Base-by-base conservation (phyloP, 2,329 filamentous ascomycete species). In the Helotiales sp. region DNA sequence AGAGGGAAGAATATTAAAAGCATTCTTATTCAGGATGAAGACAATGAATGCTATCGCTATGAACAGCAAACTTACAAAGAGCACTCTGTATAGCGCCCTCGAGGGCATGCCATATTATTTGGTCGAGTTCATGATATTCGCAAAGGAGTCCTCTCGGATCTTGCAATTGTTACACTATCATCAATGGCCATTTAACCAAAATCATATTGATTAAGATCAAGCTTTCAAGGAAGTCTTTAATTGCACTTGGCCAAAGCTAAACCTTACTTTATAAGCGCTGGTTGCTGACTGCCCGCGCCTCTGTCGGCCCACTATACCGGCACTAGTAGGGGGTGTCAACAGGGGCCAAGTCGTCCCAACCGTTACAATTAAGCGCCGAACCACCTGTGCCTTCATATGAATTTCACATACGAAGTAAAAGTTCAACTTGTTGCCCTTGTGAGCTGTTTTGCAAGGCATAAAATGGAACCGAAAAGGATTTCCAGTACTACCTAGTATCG, bases 1-100 rank as follows among this genome's bases (percentile, higher is more conserved):
- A n/a, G 50, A 55, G 50, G 50, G 50, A 55, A 47, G 45, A 22
- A 47, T 24, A 17, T 47, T 47, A 24, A 20, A 55, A 55, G 26
- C n/a, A 55, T 20, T 54, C 20, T 6, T 55, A 32, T n/a, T 32
- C 50, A 24, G 50, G 30, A 32, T 55, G 24, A 47, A 20, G 45
- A 24, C 45, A 47, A 47, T 47, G 45, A 8, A 47, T 47, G 45
- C 45, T 47, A 47, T 47, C n/a, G 20, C 45, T 47, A 45, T 47
- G 45, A 47, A 47, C 45, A 47, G 20, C 20, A 47, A 20, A 11
- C n/a, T 47, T 47, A 20, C 45, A 47, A 47, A 47, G 45, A 47
- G 20, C n/a, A 47, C 45, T 47, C 45, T 47, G n/a, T 24, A 47
- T 47, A 47, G 45, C 45, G 8, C n/a, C 45, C 45, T 47, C 45